Evolutionary conservation across 1,284 basidiomycete genomes (phyloP), one percentile per base, ranked within the genome.

Genomic region (Cerioporus squamosus): DNA sequence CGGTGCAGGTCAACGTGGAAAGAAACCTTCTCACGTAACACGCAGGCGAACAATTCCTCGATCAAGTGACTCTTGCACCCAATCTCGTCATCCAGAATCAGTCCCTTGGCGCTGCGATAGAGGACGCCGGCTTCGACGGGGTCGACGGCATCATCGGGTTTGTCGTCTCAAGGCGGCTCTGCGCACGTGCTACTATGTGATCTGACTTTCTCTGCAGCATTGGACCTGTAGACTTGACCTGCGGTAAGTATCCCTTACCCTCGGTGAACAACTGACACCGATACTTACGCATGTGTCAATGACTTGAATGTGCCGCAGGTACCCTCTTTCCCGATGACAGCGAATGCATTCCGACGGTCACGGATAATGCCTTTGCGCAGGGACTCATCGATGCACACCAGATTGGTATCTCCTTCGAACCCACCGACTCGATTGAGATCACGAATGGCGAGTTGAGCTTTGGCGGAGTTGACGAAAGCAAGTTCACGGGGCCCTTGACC

Each of bases 71-170:
- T 5, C 49, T 73, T 2, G 68, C 62, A 2, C 50, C 65, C 8
- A 66, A 61, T 2, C 72, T 85, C 18, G 74, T 77, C 18, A 79
- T 85, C 58, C 44, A 65, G 5, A 59, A 75, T 14, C 85, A 87
- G 66, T 77, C 74, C 36, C 77, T 86, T 20, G 84, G 81, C 12
- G 79, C 80, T 9, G 79, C 83, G 0, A 63, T 63, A 5, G 66
- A 57, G 1, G 66, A 76, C 1, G 40, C 51, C 1, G 80, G 81
- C 1, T 79, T 85, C 59, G 44, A 52, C 5, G 71, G 62, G 4
- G 68, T 81, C 17, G 83, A 85, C 59, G 83, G 85, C 3, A 83
- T 86, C 53, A 70, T 86, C 9, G 84, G 84, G 69, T 70, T 44
- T 22, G 60, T 43, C 46, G 6, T 15, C 9, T 39, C 3, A 29